Evolutionary conservation across 2,329 filamentous ascomycete species (phyloP).

Genomic region (Talaromyces sp.): DNA sequence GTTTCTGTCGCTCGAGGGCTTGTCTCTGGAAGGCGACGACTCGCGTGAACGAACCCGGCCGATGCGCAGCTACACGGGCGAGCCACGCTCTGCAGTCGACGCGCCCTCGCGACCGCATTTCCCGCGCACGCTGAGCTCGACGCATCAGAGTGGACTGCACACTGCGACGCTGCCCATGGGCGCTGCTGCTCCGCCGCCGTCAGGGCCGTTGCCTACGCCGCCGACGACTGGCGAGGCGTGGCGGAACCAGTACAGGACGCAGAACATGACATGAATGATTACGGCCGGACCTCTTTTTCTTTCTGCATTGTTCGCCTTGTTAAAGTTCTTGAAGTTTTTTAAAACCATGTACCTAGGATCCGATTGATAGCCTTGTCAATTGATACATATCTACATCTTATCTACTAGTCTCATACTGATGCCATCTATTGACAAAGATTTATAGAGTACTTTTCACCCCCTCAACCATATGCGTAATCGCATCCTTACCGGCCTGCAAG

Average conservation of each 20-base stretch:
- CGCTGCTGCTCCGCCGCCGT: slow-evolving; percentile 49
- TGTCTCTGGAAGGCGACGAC: slow-evolving; percentile 37
- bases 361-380: neutral
- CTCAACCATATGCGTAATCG: slow-evolving; percentile 44
- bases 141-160: slow-evolving; percentile 28
- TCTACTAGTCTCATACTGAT: no score
- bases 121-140: slow-evolving; percentile 35
- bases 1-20: slow-evolving; percentile 37
- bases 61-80: slow-evolving; percentile 23
- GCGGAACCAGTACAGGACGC: slow-evolving; percentile 10
- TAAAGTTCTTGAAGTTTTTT: no score
- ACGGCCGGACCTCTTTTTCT: slow-evolving; percentile 1
- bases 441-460: slow-evolving; percentile 14
- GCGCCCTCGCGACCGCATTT: slow-evolving; percentile 31
- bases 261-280: slow-evolving; percentile 10
- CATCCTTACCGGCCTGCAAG: slow-evolving; percentile 45
- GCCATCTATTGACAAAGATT: neutral
- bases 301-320: neutral
- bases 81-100: slow-evolving; percentile 34
- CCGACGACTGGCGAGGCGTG: slow-evolving; percentile 22
- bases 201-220: slow-evolving; percentile 55
- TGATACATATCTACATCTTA: neutral
- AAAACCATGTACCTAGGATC: neutral
- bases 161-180: slow-evolving; percentile 62
- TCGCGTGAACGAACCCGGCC: slow-evolving; percentile 23